phyloP scores from a whole-genome alignment of 2,329 filamentous ascomycete genomes.

The Exophiala bonariae region DNA sequence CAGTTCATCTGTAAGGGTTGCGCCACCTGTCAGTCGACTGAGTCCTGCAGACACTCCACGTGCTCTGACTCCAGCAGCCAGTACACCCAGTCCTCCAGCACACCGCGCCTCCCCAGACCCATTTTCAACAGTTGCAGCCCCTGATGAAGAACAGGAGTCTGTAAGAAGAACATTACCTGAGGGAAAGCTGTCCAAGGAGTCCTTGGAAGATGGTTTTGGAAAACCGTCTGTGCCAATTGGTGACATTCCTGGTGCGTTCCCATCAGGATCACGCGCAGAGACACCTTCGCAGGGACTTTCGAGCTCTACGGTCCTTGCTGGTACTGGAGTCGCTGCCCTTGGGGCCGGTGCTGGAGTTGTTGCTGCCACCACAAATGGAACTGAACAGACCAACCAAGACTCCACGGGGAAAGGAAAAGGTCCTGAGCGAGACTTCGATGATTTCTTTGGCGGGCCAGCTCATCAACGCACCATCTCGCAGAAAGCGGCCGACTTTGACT shows the following conservation, averaged over 20 bases:
- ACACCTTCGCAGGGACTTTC: constrained; percentile 18
- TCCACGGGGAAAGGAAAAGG: constrained; percentile 22
- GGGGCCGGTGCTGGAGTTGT: constrained; percentile 3
- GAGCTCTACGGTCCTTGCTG: constrained; percentile 8
- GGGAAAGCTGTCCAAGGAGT: constrained; percentile 1
- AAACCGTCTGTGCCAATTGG: constrained; percentile 19
- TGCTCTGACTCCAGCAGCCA: constrained; percentile 42
- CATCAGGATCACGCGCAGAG: constrained; percentile 31
- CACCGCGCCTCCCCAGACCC: constrained; percentile 22
- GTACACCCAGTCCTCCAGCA: constrained; percentile 31
- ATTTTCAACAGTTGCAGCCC: constrained; percentile 21
- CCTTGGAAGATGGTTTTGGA: constrained; percentile 19
- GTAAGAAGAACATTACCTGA: constrained; percentile 23
- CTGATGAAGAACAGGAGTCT: constrained; percentile 29
- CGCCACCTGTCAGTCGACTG: constrained; percentile 68
- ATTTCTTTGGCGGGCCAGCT: constrained; percentile 44
- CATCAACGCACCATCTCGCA: constrained; percentile 47
- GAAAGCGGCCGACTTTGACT: constrained; percentile 48
- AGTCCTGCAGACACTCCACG: constrained; percentile 51
- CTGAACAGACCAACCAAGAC: neutral
- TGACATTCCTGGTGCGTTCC: constrained; percentile 54
- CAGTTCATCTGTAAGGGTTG: constrained; percentile 75
- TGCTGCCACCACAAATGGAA: constrained; percentile 12
- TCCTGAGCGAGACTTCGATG: constrained; percentile 40
- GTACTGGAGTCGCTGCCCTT: constrained; percentile 15